Conservation (phyloP, 371 early-diverging fungal genomes). For the Rhizopus microsporus region DNA sequence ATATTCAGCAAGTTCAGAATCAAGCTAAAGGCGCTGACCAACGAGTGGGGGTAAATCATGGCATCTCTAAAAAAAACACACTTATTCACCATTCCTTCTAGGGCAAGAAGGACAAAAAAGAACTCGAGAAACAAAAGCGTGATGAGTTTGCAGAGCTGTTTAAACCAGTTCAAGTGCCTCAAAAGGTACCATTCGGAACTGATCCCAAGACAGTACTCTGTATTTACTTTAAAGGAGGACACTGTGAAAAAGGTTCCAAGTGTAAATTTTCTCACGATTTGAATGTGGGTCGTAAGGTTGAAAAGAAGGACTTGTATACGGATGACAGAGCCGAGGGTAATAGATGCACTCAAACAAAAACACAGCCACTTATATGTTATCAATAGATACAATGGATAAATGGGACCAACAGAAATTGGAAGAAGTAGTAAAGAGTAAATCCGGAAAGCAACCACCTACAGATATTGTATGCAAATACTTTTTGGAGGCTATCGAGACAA, state of each 20-base stretch:
- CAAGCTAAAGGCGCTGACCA: constrained; percentile 64
- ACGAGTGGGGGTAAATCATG: constrained; percentile 3
- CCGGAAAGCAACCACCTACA: constrained; percentile 88
- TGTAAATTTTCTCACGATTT: constrained; percentile 99
- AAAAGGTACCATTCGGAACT: constrained; percentile 98
- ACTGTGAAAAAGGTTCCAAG: constrained; percentile 90
- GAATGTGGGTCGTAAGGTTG: constrained; percentile 84
- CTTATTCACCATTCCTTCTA: constrained; percentile 16
- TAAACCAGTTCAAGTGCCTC: constrained; percentile 84
- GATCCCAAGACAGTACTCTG: constrained; percentile 99
- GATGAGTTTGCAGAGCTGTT: constrained; percentile 80
- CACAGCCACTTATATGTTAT: constrained; percentile 27
- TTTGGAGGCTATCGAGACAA: constrained; percentile 97
- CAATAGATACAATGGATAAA: constrained; percentile 89
- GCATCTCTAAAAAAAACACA: background rate
- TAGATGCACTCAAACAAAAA: constrained; percentile 39
- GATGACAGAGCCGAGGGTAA: constrained; percentile 69
- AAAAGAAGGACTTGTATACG: constrained; percentile 92
- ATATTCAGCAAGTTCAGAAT: constrained; percentile 88
- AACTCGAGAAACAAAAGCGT: constrained; percentile 44
- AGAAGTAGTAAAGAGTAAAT: constrained; percentile 83
- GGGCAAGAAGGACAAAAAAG: constrained; percentile 40
- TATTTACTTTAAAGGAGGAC: constrained; percentile 89
- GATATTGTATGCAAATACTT: constrained; percentile 99
- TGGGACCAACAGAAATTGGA: constrained; percentile 95